Evolutionary conservation across 2,329 filamentous ascomycete genomes (phyloP).

Genomic region (Stemphylium lycopersici): DNA sequence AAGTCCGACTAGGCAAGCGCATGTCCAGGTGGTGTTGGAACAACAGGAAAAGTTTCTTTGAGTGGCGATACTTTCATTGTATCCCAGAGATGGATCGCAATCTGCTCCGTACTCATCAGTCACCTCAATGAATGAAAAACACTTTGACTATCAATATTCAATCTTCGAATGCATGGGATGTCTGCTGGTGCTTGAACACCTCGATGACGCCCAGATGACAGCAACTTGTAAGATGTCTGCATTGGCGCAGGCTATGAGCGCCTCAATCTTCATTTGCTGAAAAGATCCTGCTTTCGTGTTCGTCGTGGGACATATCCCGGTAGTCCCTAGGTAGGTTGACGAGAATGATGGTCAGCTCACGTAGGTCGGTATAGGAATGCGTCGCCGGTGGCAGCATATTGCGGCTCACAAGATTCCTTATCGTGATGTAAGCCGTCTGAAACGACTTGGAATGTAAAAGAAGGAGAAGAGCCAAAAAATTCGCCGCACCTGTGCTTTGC

Average conservation of each 20-base stretch:
- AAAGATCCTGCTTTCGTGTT: no score
- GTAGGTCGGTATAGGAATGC: no score
- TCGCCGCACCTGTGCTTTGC: not conserved
- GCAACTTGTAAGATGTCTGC: no score
- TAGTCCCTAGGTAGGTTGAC: no score
- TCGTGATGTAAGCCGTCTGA: no score
- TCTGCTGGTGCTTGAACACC: not conserved
- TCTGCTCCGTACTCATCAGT: slow-evolving; percentile 8
- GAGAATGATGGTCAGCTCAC: no score
- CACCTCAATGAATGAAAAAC: slow-evolving; percentile 6
- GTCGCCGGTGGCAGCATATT: no score
- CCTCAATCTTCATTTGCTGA: no score
- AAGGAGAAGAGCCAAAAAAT: not conserved
- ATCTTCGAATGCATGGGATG: not conserved
- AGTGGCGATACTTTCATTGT: slow-evolving; percentile 5
- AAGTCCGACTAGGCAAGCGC: slow-evolving; percentile 22
- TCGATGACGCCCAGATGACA: not conserved
- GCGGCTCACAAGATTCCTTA: no score
- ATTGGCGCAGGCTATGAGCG: no score
- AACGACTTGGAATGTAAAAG: not conserved
- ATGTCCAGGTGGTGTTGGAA: slow-evolving; percentile 6
- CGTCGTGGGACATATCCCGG: no score
- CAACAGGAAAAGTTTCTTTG: slow-evolving; percentile 9
- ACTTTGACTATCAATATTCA: not conserved
- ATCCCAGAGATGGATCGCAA: not conserved